Evolutionary conservation across 2,329 filamentous ascomycete genomes (phyloP).

Genomic region (Xylariomycetidae sp.): DNA sequence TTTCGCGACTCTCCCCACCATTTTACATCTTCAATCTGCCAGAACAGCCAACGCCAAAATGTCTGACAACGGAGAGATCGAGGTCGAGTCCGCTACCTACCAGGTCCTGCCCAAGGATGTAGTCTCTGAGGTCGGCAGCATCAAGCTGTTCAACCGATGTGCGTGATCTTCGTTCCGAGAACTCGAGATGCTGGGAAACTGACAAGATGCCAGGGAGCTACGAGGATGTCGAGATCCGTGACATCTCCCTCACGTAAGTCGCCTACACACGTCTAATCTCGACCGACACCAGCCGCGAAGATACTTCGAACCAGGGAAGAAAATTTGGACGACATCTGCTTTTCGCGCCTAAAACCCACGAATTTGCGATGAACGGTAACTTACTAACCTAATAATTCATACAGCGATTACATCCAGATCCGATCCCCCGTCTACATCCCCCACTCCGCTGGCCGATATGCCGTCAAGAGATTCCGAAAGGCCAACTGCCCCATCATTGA

Average conservation of each 20-base stretch:
- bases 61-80: conserved; percentile 78
- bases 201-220: conserved; percentile 51
- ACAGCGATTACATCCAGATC: conserved; percentile 99
- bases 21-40: conserved; percentile 14
- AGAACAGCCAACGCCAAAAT: conserved; percentile 45
- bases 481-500: conserved; percentile 99
- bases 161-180: conserved; percentile 18
- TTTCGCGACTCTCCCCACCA: conserved; percentile 28
- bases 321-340: too few relatives aligned
- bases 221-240: conserved; percentile 98
- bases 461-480: conserved; percentile 99
- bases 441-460: conserved; percentile 98
- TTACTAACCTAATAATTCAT: conserved; percentile 30
- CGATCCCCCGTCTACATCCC: conserved; percentile 98
- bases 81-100: conserved; percentile 63
- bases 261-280: too few relatives aligned
- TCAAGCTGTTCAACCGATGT: conserved; percentile 73
- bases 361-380: too few relatives aligned
- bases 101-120: conserved; percentile 76
- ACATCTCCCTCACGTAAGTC: conserved; percentile 98
- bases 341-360: too few relatives aligned
- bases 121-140: conserved; percentile 66
- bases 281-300: too few relatives aligned
- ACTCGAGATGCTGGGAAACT: conserved; percentile 16
- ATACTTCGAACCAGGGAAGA: too few relatives aligned